Conservation (phyloP, 352 stramenopile genomes). For the Elongisporangium anandrum region DNA sequence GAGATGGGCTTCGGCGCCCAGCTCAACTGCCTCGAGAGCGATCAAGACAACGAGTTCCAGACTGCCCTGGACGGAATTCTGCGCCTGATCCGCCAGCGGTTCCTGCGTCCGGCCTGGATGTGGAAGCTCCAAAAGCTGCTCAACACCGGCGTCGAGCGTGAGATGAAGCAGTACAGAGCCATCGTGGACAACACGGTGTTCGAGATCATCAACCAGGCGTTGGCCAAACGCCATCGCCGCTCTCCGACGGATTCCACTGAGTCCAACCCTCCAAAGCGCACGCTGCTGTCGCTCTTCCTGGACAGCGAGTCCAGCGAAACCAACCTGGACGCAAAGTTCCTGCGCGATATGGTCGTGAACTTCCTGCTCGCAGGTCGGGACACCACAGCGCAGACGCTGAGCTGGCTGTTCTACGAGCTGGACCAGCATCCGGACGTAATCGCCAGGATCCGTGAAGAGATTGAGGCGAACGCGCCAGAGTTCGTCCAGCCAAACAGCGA, state of each 20-base stretch:
- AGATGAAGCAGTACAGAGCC: constrained; percentile 4
- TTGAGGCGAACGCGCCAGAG: constrained; percentile 32
- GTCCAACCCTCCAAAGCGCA: constrained; percentile 7
- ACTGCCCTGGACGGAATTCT: constrained; percentile 43
- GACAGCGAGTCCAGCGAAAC: constrained; percentile 8
- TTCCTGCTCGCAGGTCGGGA: constrained; percentile 74
- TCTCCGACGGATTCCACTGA: constrained; percentile 2
- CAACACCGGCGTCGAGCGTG: constrained; percentile 28
- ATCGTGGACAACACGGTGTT: constrained; percentile 36
- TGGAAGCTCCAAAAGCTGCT: constrained; percentile 45
- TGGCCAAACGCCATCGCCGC: constrained; percentile 22
- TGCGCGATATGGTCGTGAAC: constrained; percentile 64
- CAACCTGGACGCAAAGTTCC: constrained; percentile 31
- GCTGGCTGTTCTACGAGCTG: constrained; percentile 71
- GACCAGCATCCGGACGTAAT: constrained; percentile 51
- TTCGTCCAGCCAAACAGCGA: constrained; percentile 25
- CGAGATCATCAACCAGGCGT: constrained; percentile 40
- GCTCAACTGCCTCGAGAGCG: constrained; percentile 24
- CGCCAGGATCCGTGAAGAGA: constrained; percentile 39
- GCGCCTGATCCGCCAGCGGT: constrained; percentile 17
- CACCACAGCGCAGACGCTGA: constrained; percentile 64
- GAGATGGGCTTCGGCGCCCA: constrained; percentile 35
- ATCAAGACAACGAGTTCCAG: constrained; percentile 45
- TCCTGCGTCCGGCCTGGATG: constrained; percentile 23
- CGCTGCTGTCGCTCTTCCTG: constrained; percentile 38